Evolutionary conservation across 768 basidiomycete species (phyloP), one percentile per base, ranked within the genome.

Genomic region (Paxillus involutus): DNA sequence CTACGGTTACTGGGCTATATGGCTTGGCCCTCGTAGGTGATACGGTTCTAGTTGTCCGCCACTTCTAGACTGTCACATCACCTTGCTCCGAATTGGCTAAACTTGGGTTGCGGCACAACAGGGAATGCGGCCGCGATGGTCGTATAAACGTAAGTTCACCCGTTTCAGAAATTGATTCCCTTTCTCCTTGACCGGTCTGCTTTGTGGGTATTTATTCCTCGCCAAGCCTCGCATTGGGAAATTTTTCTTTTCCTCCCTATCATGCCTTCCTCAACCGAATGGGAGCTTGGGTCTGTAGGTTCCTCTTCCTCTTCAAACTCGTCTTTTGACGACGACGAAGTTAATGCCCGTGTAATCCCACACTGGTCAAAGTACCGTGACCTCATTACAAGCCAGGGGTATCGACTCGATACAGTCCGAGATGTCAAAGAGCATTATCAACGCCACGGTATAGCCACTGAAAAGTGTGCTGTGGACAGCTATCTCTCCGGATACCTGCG

Each of bases 231-330:
- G 7, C 33, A 5, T 42, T 35, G 26, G n/a, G n/a, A n/a, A n/a
- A n/a, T n/a, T 21, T 21, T 21, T 21, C 3, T 26, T 26, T 26
- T 26, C 6, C 88, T 89, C 24, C 79, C 73, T 67, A 81, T 84
- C 47, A 87, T 83, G 61, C 82, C 88, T 70, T 88, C 86, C 65
- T 91, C 89, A 82, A 82, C 85, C 21, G 62, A 65, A 2, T 63
- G 56, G 62, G 60, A 68, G 2, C 47, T 50, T 30, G 65, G 60
- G 7, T 71, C 64, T 41, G 21, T 32, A 24, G 52, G 58, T 48
- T 72, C 76, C 2, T 71, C 72, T 13, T 77, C 75, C 2, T 79
- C 77, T 16, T 80, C 82, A 4, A 68, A 71, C 36, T 80, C 79
- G 13, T 83, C 83, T 12, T 58, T 80, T 47, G 85, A 88, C 51